A percentile compares a stretch with the other conserved stretches of the same genome.
Conservation (phyloP, 805 yeast genomes). For the Ogataea ramenticola region DNA sequence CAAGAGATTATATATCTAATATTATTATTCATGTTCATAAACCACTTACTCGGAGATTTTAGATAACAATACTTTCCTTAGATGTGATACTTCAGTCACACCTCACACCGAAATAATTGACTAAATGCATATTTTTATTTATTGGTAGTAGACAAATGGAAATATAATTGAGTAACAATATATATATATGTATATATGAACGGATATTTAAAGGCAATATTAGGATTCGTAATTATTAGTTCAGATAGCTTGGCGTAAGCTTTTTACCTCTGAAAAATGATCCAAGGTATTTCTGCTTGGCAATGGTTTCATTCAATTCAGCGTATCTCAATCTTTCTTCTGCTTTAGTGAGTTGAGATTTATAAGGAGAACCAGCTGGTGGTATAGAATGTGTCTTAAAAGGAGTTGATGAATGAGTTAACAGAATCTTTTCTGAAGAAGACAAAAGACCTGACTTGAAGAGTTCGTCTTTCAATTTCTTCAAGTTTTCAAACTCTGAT, state of each 20-base stretch:
- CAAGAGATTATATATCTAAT: too few relatives aligned
- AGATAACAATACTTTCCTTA: too few relatives aligned
- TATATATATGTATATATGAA: too few relatives aligned
- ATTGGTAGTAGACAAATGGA: too few relatives aligned
- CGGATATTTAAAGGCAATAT: too few relatives aligned
- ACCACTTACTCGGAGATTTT: too few relatives aligned
- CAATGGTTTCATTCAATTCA: slow-evolving; percentile 5
- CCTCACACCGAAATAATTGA: too few relatives aligned
- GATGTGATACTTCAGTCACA: too few relatives aligned
- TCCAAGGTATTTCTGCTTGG: slow-evolving; percentile 8
- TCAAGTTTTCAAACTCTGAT: slow-evolving; percentile 9
- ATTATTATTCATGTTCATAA: too few relatives aligned
- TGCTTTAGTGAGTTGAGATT: background rate
- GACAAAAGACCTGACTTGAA: background rate
- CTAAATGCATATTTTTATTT: too few relatives aligned
- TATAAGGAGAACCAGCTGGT: background rate
- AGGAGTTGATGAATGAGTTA: background rate
- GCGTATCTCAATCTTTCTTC: slow-evolving; percentile 8
- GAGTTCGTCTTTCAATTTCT: slow-evolving; percentile 12
- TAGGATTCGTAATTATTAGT: too few relatives aligned
- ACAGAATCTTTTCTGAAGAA: background rate
- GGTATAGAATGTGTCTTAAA: background rate
- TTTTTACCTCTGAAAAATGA: slow-evolving; percentile 4
- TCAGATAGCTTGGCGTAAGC: background rate
- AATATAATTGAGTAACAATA: too few relatives aligned